phyloP scores from a whole-genome alignment of 345 rosid genomes.

The Gossypium australe region DNA sequence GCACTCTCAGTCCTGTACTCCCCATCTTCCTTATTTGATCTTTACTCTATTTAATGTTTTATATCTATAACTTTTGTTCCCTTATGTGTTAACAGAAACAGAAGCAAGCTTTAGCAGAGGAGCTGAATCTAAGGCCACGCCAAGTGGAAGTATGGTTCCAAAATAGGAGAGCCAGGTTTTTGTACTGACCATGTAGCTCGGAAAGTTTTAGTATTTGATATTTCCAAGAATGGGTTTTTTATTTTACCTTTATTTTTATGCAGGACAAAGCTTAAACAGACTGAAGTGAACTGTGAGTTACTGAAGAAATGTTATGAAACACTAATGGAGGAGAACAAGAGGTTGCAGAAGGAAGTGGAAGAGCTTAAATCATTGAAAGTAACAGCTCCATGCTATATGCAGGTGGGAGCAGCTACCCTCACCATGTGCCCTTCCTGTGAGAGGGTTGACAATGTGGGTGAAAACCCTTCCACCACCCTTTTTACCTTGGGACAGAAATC shows the following conservation, averaged over 20 bases:
- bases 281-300: constrained; percentile 55
- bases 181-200: background rate
- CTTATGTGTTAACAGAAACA: constrained; percentile 33
- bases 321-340: constrained; percentile 49
- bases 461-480: background rate
- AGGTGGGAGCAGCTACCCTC: constrained; percentile 26
- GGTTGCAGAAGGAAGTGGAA: constrained; percentile 50
- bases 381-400: constrained; percentile 17
- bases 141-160: constrained; percentile 67
- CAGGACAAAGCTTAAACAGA: constrained; percentile 61
- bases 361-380: constrained; percentile 26
- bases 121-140: constrained; percentile 51
- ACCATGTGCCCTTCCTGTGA: constrained; percentile 34
- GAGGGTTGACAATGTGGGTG: constrained; percentile 22
- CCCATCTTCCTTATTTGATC: constrained; percentile 7
- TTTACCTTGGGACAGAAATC: constrained; percentile 6
- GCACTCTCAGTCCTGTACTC: constrained; percentile 55
- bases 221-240: background rate
- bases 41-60: background rate
- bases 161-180: constrained; percentile 53
- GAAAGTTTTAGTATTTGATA: background rate
- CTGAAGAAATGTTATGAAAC: constrained; percentile 56
- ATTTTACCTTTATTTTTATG: too few species aligned
- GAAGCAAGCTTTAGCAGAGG: constrained; percentile 44
- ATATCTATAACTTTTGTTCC: too few species aligned